These are phyloP conservation scores for Trapa bicornis DNA, from an alignment of 345 rosid species.

Conservation along the genomic window DNA sequence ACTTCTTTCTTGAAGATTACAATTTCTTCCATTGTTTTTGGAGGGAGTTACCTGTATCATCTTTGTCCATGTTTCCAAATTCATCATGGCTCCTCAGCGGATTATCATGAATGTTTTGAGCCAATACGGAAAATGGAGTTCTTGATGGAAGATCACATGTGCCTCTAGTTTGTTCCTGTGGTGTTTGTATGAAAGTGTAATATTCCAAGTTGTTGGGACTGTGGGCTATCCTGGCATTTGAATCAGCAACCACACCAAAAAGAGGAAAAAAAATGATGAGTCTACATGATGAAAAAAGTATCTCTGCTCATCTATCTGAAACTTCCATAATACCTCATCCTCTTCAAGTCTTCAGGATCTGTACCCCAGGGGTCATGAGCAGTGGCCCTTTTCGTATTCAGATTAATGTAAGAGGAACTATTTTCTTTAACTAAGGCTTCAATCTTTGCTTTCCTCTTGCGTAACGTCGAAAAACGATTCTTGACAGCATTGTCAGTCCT, in stretches of 20 bases:
- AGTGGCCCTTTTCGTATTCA: conserved; percentile 62
- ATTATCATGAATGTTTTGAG: conserved; percentile 31
- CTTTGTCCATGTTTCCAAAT: conserved; percentile 21
- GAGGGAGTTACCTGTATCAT: conserved; percentile 32
- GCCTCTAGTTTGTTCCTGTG: conserved; percentile 30
- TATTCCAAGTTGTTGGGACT: conserved; percentile 31
- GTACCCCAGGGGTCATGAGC: conserved; percentile 29
- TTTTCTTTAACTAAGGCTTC: conserved; percentile 89
- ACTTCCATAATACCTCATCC: conserved; percentile 33
- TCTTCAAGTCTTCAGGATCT: conserved; percentile 40
- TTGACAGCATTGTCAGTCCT: conserved; percentile 99
- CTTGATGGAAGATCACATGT: conserved; percentile 34
- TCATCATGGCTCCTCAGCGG: not conserved
- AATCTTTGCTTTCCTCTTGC: conserved; percentile 92
- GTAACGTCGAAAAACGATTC: conserved; percentile 83
- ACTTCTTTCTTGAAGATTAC: not conserved
- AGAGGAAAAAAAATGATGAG: not conserved
- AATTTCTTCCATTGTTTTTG: not conserved
- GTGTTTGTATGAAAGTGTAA: conserved; percentile 32
- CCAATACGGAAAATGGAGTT: conserved; percentile 53
- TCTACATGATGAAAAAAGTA: not conserved
- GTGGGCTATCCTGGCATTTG: conserved; percentile 47
- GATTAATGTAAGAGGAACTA: conserved; percentile 32
- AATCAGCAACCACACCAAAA: not conserved
- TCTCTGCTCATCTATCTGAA: not conserved